phyloP scores from a whole-genome alignment of 306 rosid species.

The Styphnolobium japonicum region DNA sequence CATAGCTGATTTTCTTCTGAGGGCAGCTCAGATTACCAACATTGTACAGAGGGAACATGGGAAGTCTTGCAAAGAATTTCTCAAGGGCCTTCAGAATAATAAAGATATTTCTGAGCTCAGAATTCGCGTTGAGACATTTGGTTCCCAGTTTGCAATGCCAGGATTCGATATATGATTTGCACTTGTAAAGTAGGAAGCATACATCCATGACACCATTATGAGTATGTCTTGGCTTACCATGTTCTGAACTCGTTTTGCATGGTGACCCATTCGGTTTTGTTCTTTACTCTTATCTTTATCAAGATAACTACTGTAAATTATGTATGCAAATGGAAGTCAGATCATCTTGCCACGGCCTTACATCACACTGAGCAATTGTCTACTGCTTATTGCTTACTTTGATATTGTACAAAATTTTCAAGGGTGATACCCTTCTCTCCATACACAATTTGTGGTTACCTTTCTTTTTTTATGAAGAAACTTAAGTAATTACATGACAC shows the following conservation, averaged over 20 bases:
- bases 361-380: background rate
- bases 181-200: background rate
- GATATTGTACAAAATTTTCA: conserved; percentile 31
- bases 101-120: conserved; percentile 62
- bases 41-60: conserved; percentile 60
- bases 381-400: background rate
- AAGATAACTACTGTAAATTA: conserved; percentile 32
- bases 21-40: conserved; percentile 71
- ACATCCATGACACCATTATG: background rate
- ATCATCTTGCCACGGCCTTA: background rate
- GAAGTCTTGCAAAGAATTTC: conserved; percentile 54
- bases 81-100: conserved; percentile 56
- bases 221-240: conserved; percentile 25
- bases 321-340: background rate
- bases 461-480: conserved; percentile 24
- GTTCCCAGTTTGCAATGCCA: conserved; percentile 78
- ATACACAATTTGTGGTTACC: conserved; percentile 17
- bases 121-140: conserved; percentile 68
- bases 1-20: conserved; percentile 67
- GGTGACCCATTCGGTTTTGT: conserved; percentile 12
- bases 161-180: conserved; percentile 60
- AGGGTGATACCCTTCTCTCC: background rate
- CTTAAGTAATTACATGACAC: conserved; percentile 1
- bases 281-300: background rate
- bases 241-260: conserved; percentile 14